A percentile compares a stretch with the other conserved stretches of the same genome.
These are phyloP conservation scores for Heterobasidion annosum DNA, from an alignment of 1,284 basidiomycete genomes.

Conservation along the genomic window DNA sequence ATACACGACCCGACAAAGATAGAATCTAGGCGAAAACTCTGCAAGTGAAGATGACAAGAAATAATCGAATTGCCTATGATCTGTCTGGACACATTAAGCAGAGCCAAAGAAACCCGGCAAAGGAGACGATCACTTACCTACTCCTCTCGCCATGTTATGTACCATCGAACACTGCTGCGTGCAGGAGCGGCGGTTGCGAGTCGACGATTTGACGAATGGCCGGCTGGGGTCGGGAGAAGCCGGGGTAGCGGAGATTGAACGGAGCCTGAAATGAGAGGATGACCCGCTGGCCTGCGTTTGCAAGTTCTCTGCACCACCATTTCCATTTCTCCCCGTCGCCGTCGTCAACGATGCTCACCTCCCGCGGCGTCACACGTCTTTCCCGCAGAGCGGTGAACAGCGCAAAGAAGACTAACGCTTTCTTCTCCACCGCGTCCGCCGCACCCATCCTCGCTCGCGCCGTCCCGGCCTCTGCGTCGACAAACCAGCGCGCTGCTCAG, in stretches of 20 bases:
- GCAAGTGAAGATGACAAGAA: too few relatives aligned
- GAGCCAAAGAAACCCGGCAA: too few relatives aligned
- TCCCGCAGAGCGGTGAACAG: constrained; percentile 71
- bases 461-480: constrained; percentile 20
- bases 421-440: constrained; percentile 66
- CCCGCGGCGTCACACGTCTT: constrained; percentile 75
- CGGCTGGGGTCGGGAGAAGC: not conserved
- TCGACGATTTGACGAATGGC: too few relatives aligned
- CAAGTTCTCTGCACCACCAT: constrained; percentile 6
- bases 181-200: too few relatives aligned
- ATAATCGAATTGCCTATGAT: too few relatives aligned
- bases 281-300: constrained; percentile 1
- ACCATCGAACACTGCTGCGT: too few relatives aligned
- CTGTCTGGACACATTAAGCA: too few relatives aligned
- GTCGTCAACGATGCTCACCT: constrained; percentile 59
- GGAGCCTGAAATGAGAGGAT: constrained; percentile 7
- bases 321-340: constrained; percentile 17
- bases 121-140: too few relatives aligned
- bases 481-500: constrained; percentile 23
- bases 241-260: constrained; percentile 9
- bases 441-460: constrained; percentile 25
- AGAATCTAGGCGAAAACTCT: too few relatives aligned
- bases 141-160: too few relatives aligned
- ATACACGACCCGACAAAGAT: too few relatives aligned
- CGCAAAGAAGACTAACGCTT: constrained; percentile 64